Conservation (phyloP, 805 yeast species). For the Hanseniaspora nectarophila region DNA sequence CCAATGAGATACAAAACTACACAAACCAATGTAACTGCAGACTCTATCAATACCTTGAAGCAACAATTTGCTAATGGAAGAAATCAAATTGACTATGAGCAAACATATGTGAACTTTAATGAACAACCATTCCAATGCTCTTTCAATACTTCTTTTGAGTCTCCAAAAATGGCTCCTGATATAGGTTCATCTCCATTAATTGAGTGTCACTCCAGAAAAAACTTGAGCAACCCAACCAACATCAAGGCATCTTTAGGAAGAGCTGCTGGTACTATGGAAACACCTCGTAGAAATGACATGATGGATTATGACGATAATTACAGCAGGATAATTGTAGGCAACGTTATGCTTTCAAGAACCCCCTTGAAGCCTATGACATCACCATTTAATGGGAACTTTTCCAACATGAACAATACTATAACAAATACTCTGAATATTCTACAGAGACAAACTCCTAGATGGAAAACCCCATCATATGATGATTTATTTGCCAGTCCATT, state of each 20-base stretch:
- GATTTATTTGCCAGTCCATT: slow-evolving; percentile 14
- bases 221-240: neutral
- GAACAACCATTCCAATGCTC: slow-evolving; percentile 14
- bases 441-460: slow-evolving; percentile 13
- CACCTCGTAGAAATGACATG: slow-evolving; percentile 4
- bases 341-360: slow-evolving; percentile 13
- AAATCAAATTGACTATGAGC: neutral
- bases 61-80: neutral
- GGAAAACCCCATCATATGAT: slow-evolving; percentile 15
- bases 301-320: slow-evolving; percentile 8
- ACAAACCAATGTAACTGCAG: neutral
- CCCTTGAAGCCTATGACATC: slow-evolving; percentile 10
- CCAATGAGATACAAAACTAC: slow-evolving; percentile 1
- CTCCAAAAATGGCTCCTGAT: slow-evolving; percentile 7
- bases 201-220: slow-evolving; percentile 7
- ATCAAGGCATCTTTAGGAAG: slow-evolving; percentile 3
- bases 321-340: slow-evolving; percentile 7
- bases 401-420: neutral
- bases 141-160: slow-evolving; percentile 14
- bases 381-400: neutral
- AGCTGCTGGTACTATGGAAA: slow-evolving; percentile 8
- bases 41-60: neutral
- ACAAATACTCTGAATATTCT: neutral
- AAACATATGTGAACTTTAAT: neutral
- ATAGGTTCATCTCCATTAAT: slow-evolving; percentile 7